These are phyloP conservation scores for Anethum foeniculum DNA, from an alignment of 140 eudicot genomes.

Conservation along the genomic window DNA sequence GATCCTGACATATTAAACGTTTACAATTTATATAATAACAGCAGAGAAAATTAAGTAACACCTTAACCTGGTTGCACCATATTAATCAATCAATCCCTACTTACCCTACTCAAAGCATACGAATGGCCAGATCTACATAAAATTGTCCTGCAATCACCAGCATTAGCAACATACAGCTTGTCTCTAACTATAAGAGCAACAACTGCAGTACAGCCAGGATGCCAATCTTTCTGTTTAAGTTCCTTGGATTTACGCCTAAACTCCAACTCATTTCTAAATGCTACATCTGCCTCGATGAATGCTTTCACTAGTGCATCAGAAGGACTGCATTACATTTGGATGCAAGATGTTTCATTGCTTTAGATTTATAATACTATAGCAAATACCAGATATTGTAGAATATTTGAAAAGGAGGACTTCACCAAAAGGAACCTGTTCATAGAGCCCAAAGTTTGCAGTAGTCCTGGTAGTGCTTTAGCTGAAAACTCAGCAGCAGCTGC, in stretches of 20 bases:
- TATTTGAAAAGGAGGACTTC: slow-evolving; percentile 8
- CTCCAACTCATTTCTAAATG: slow-evolving; percentile 61
- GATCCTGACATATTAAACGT: slow-evolving; percentile 51
- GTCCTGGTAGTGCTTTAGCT: slow-evolving; percentile 71
- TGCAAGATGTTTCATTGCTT: background rate
- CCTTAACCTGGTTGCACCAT: background rate
- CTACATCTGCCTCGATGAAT: slow-evolving; percentile 65
- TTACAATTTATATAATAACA: slow-evolving; percentile 3
- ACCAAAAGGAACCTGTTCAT: slow-evolving; percentile 34
- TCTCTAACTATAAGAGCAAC: slow-evolving; percentile 59
- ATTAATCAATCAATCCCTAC: slow-evolving; percentile 3
- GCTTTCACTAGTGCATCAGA: slow-evolving; percentile 53
- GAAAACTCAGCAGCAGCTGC: slow-evolving; percentile 98
- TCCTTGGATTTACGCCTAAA: slow-evolving; percentile 48
- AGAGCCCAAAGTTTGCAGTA: slow-evolving; percentile 41
- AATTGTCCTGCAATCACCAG: slow-evolving; percentile 92
- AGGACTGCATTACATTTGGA: slow-evolving; percentile 43
- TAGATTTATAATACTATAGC: background rate
- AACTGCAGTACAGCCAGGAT: slow-evolving; percentile 97
- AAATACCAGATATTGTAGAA: background rate
- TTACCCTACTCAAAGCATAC: slow-evolving; percentile 74
- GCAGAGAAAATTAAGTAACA: background rate
- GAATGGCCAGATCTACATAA: slow-evolving; percentile 68
- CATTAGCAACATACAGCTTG: slow-evolving; percentile 84
- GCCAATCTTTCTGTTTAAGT: slow-evolving; percentile 60